Evolutionary conservation across 352 stramenopile genomes (phyloP), one percentile per base, ranked within the genome.

Genomic region (Phytophthora pinifolia): DNA sequence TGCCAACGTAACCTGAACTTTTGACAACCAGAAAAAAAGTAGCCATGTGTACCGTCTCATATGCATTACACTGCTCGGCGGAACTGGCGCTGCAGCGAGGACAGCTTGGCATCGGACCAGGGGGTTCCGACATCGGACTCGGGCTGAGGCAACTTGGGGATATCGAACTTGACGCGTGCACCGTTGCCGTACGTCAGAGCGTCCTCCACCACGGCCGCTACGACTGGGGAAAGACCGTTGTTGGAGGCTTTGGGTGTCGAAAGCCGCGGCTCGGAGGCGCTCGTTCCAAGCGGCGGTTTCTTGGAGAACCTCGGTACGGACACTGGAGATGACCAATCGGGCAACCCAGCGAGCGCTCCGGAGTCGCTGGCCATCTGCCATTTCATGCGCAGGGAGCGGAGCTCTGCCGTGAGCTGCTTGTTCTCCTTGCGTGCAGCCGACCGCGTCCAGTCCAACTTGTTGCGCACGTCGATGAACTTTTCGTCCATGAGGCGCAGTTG

Each of bases 401-500:
- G 67, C 49, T 93, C 83, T 1, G 70, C 60, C 17, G 71, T 65
- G n/a, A 90, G 64, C 34, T 84, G 76, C 33, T 90, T 87, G 44
- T 76, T 73, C 56, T 97, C 89, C 53, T 92, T 91, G 29, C 90
- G 86, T 4, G 83, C 86, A 9, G 80, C 93, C 15, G 86, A 73
- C 7, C 94, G 73, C 22, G 90, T 97, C 86, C 89, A 98, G 60
- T 98, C 94, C 39, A 98, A 72, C 71, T 98, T 98, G 54, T 88
- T 96, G 49, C 94, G 76, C n/a, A 98, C 76, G 41, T 98, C 94
- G 49, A 98, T 96, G 65, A 98, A 98, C 69, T 98, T 98, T 46
- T 98, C 86, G 63, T 98, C 94, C 94, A 98, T 98, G n/a, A 98
- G 76, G 8, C 88, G 80, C 39, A 98, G 76, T 54, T 98, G 95